Evolutionary conservation across 2,329 filamentous ascomycete genomes (phyloP).

Genomic region (Neoscytalidium dimidiatum): DNA sequence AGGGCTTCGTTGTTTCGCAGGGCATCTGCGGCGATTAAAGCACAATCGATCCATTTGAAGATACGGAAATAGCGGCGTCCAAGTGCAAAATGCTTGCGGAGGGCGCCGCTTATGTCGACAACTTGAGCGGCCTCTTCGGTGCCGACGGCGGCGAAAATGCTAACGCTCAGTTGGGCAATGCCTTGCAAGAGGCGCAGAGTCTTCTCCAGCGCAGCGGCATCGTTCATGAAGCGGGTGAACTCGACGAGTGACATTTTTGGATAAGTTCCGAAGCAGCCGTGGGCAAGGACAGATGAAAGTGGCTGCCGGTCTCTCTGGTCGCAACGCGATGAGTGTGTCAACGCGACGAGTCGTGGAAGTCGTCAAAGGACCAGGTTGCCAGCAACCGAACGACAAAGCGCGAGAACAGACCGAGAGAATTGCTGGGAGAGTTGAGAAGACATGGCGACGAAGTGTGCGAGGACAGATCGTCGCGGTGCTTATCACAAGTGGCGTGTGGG

Average conservation of each 20-base stretch:
- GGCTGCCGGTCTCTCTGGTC: neutral
- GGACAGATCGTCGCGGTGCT: neutral
- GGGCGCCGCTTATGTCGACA: slow-evolving; percentile 3
- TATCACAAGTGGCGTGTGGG: neutral
- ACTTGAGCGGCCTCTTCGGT: neutral
- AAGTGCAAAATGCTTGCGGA: slow-evolving; percentile 18
- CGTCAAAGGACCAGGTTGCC: neutral
- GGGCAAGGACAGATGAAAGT: neutral
- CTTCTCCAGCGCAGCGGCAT: slow-evolving; percentile 18
- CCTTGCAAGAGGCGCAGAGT: slow-evolving; percentile 13
- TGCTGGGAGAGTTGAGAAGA: neutral
- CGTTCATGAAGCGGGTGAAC: slow-evolving; percentile 20
- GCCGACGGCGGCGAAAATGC: slow-evolving; percentile 4
- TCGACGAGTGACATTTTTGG: slow-evolving; percentile 16
- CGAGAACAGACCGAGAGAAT: neutral
- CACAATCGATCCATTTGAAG: slow-evolving; percentile 20
- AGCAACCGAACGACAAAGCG: neutral
- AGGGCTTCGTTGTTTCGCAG: neutral
- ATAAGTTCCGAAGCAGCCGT: neutral
- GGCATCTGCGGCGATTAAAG: slow-evolving; percentile 1
- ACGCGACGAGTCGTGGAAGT: neutral
- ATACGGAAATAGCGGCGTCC: slow-evolving; percentile 19
- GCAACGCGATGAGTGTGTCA: neutral
- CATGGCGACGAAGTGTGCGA: neutral
- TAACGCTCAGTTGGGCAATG: slow-evolving; percentile 14